These are phyloP conservation scores for Candida smagusa DNA, from an alignment of 1,139 yeast genomes.

Conservation along the genomic window DNA sequence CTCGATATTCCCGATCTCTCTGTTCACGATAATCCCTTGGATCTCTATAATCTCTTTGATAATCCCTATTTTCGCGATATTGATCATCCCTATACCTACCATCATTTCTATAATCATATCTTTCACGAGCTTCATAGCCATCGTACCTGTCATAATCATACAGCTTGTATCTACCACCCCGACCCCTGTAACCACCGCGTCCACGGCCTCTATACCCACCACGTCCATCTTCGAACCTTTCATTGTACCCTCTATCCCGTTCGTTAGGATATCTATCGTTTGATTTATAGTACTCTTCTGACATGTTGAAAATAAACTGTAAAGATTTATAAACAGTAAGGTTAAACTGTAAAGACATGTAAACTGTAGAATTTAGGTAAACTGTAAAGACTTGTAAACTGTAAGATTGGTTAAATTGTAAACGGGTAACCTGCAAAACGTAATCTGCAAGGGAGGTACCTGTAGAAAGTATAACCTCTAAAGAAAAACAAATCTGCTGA, in stretches of 20 bases:
- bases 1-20: constrained; percentile 3
- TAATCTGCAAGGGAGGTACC: too few relatives aligned
- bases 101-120: constrained; percentile 1
- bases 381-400: too few relatives aligned
- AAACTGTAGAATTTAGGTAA: too few relatives aligned
- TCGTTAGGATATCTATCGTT: background rate
- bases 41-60: constrained; percentile 1
- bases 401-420: too few relatives aligned
- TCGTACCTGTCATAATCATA: constrained; percentile 1
- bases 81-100: background rate
- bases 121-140: background rate
- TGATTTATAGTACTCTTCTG: too few relatives aligned
- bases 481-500: too few relatives aligned
- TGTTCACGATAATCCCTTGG: background rate
- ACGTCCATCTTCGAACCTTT: background rate
- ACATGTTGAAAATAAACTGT: too few relatives aligned
- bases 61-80: too few relatives aligned
- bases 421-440: too few relatives aligned
- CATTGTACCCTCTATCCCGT: background rate
- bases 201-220: background rate
- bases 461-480: background rate
- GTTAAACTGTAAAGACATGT: too few relatives aligned
- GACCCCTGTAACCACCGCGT: background rate
- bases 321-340: too few relatives aligned
- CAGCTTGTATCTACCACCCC: background rate